phyloP scores from a whole-genome alignment of 2,329 filamentous ascomycete species.

The Trichoderma endophyticum region DNA sequence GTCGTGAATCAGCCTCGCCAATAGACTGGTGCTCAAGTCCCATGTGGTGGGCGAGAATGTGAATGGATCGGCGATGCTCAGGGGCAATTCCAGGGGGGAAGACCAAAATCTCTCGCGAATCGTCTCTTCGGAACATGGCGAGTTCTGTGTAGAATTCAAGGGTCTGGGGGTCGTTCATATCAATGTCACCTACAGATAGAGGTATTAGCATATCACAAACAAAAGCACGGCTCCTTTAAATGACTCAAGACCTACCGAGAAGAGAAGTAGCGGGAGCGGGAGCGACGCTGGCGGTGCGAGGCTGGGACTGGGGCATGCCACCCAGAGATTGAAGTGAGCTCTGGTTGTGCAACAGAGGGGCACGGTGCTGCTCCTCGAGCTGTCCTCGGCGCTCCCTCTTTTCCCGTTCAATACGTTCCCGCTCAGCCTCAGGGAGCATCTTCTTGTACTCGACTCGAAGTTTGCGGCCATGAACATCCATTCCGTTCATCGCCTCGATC shows the following conservation, averaged over 20 bases:
- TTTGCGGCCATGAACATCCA: constrained; percentile 92
- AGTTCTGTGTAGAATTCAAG: constrained; percentile 89
- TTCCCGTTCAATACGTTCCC: constrained; percentile 93
- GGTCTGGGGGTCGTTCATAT: constrained; percentile 86
- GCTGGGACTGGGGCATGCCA: constrained; percentile 63
- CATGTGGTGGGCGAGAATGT: constrained; percentile 94
- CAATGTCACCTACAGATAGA: constrained; percentile 57
- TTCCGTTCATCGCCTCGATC: constrained; percentile 91
- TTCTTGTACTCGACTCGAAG: constrained; percentile 98
- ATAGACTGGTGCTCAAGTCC: constrained; percentile 86
- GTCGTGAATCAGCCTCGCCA: constrained; percentile 80
- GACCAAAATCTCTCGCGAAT: constrained; percentile 72
- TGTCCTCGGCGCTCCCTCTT: constrained; percentile 95
- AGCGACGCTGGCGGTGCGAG: constrained; percentile 36
- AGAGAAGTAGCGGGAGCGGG: constrained; percentile 27
- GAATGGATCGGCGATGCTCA: constrained; percentile 81
- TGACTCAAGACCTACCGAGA: constrained; percentile 37
- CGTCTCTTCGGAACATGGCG: constrained; percentile 81
- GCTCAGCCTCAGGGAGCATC: constrained; percentile 92
- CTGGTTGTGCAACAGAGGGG: constrained; percentile 76
- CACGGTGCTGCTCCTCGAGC: constrained; percentile 90
- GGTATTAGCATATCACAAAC: constrained; percentile 18
- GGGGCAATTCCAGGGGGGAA: constrained; percentile 80
- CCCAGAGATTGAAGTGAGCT: constrained; percentile 78
- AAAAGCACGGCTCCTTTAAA: neutral